Base-by-base conservation (phyloP, 345 rosid genomes). In the Atalantia buxifolia region DNA sequence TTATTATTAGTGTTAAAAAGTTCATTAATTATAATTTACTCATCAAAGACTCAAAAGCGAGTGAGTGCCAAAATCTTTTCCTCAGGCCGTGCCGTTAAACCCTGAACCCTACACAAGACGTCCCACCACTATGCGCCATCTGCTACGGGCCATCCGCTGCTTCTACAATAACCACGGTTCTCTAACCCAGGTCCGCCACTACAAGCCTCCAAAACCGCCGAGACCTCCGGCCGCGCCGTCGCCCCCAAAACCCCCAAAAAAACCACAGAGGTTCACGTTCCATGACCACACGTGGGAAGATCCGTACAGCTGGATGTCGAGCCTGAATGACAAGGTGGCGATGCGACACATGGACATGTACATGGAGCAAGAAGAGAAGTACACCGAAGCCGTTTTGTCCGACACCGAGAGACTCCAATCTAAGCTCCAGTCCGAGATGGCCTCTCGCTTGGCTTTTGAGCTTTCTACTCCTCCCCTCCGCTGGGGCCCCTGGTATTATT, bases 311-410 rank as follows among this genome's bases (percentile, higher is more conserved):
- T 96, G 99, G 99, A 96, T 96, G 98, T 89, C 97, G 68, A 87
- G 80, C 79, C 88, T 96, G 33, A 88, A 83, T 38, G 98, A 96
- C 84, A 90, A 90, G 81, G 99, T 96, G 61, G 97, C 98, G 55
- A 94, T 94, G 98, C 88, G 97, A 30, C 98, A 96, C 81, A 94
- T 96, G 99, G 98, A 92, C 83, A 86, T 92, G 68, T 86, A 83
- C 83, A 90, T 94, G 98, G 98, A 96, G 84, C 95, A 90, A 80
- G 99, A 96, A 77, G 98, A 94, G 84, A 96, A 96, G 90, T 96
- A 94, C 75, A 76, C 88, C 1, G 97, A 96, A 77, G 98, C 99
- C 14, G 88, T 92, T 8, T 83, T 96, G 87, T 87, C 89, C 25
- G 97, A 85, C 72, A 91, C 97, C 40, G 94, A 87, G 80, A 87